phyloP scores from a whole-genome alignment of 2,329 filamentous ascomycete species.

The Trichoderma simmonsii region DNA sequence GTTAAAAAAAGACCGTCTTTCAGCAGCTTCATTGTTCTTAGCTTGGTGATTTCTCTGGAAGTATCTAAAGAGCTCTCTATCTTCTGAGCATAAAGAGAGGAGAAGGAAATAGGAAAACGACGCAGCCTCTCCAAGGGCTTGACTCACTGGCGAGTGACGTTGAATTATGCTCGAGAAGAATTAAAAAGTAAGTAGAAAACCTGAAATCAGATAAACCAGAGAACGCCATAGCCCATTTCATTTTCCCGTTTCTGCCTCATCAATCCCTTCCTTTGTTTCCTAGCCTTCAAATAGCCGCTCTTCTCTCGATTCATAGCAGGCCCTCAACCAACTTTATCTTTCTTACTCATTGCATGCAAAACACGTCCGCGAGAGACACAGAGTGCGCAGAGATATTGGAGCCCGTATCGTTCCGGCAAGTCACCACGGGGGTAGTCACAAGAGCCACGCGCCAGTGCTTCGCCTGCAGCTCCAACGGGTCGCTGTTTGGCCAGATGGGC shows the following conservation, averaged over 20 bases:
- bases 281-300: not conserved
- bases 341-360: conserved; percentile 44
- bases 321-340: too few relatives aligned
- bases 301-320: not conserved
- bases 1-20: not conserved
- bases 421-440: conserved; percentile 53
- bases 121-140: not conserved
- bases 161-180: not conserved
- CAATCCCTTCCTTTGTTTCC: not conserved
- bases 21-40: not conserved
- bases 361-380: conserved; percentile 45
- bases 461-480: conserved; percentile 45
- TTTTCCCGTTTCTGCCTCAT: not conserved
- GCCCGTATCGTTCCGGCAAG: conserved; percentile 51
- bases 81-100: not conserved
- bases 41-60: not conserved
- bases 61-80: not conserved
- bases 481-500: conserved; percentile 41
- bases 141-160: not conserved
- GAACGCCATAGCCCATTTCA: not conserved
- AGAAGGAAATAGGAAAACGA: not conserved
- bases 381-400: conserved; percentile 43
- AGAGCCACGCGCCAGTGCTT: conserved; percentile 52
- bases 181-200: not conserved
- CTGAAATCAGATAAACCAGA: not conserved